Base-by-base conservation (phyloP, 345 rosid species). In the Excoecaria cochinchinensis region DNA sequence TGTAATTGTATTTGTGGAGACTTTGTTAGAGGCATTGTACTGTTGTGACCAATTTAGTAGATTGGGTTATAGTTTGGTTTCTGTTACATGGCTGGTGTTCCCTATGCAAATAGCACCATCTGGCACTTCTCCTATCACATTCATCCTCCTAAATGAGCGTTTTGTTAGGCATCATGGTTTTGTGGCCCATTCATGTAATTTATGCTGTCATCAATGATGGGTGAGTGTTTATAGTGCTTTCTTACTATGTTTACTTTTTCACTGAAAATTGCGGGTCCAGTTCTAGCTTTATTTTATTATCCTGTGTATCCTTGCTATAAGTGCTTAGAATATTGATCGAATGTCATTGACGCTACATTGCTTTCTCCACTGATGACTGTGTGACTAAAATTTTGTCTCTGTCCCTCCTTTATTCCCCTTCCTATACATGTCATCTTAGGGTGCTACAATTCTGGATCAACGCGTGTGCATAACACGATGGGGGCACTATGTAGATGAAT, bases 381-480 rank as follows among this genome's bases (percentile, higher is more conserved):
- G 36, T 69, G 36, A 47, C 42, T 64, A 5, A 14, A 50, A 3
- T 11, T 48, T 25, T 39, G 14, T 58, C 17, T 10, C n/a, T 61
- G 17, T 58, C 55, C 65, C 15, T 10, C 5, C 17, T 22, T 4
- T 53, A 55, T 55, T 64, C 40, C 55, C 72, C 14, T 77, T 57
- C 15, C 12, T 44, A 19, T 19, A 67, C 42, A 67, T 50, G 1
- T 71, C 67, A 47, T 70, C 72, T 42, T 78, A 93, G 97, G 98
- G 98, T 55, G 97, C 98, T 8, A 85, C 94, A 10, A 84, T 93
- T 72, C 74, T 86, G 79, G 97, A 91, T 73, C 88, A 90, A 70
- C 89, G 87, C 5, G 88, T 93, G 60, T 93, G 97, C 80, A 93
- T 93, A 74, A 84, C 91, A 11, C 87, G 81, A 74, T 93, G 97